phyloP scores from a whole-genome alignment of 208 protist species.

The Wallacemonas sp. region DNA sequence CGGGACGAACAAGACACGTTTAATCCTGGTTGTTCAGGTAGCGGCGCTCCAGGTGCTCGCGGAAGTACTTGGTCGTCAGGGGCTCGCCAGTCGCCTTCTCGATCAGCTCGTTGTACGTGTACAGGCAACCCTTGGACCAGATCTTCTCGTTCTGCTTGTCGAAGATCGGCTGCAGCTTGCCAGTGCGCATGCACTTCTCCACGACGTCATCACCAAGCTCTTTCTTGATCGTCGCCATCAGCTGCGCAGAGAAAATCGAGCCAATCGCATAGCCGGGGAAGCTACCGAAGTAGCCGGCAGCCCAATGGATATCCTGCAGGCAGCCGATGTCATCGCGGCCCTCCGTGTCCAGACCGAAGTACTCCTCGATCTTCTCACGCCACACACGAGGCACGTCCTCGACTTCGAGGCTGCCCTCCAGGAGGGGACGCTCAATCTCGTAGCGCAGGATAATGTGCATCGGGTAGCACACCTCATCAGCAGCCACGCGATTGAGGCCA shows the following conservation, averaged over 20 bases:
- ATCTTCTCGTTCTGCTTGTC: conserved; percentile 76
- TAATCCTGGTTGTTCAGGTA: conserved; percentile 34
- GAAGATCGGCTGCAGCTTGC: conserved; percentile 58
- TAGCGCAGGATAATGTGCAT: conserved; percentile 91
- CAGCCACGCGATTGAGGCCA: conserved; percentile 78
- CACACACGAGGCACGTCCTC: conserved; percentile 82
- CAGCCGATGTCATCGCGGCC: conserved; percentile 76
- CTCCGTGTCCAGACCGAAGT: conserved; percentile 78
- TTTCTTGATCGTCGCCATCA: conserved; percentile 67
- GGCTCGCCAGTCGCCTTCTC: conserved; percentile 42
- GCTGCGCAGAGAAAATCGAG: conserved; percentile 83
- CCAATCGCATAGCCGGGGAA: conserved; percentile 91
- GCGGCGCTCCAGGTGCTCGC: conserved; percentile 52
- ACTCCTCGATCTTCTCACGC: conserved; percentile 88
- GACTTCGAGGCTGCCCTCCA: conserved; percentile 75
- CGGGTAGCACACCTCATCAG: conserved; percentile 92
- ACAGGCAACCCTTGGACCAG: conserved; percentile 55
- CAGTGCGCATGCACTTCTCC: conserved; percentile 50
- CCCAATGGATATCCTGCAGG: conserved; percentile 92
- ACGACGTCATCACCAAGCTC: conserved; percentile 66
- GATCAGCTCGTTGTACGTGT: conserved; percentile 40
- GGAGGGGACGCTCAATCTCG: conserved; percentile 87
- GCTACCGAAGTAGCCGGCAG: conserved; percentile 70
- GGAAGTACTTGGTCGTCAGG: conserved; percentile 51
- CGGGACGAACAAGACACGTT: background rate